Percentiles rank a stretch among this genome's conserved stretches.
These are phyloP conservation scores for Colletotrichum tabaci DNA, from an alignment of 2,329 filamentous ascomycete species.

Conservation along the genomic window DNA sequence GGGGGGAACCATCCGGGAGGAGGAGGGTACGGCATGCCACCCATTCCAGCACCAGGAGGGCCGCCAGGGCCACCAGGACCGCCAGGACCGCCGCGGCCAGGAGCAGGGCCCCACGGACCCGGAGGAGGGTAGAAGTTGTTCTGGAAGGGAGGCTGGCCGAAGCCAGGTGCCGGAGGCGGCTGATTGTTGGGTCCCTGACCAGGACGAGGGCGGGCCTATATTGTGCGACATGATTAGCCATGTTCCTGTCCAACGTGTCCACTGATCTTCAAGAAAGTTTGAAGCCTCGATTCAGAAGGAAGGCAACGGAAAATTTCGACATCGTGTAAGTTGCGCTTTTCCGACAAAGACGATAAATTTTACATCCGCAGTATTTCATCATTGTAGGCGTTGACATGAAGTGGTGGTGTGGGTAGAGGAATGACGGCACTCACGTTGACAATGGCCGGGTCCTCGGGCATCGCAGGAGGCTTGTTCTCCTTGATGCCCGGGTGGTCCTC, in stretches of 20 bases:
- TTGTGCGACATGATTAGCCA: constrained; percentile 47
- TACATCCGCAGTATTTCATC: constrained; percentile 99
- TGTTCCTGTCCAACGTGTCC: constrained; percentile 23
- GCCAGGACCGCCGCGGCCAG: constrained; percentile 47
- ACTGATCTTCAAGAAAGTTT: constrained; percentile 25
- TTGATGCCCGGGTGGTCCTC: constrained; percentile 84
- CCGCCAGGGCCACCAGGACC: constrained; percentile 56
- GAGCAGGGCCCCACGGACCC: constrained; percentile 68
- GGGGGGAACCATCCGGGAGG: constrained; percentile 85
- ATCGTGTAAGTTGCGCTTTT: constrained; percentile 90
- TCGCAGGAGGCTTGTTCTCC: constrained; percentile 80
- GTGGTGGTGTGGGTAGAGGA: constrained; percentile 31
- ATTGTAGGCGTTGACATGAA: constrained; percentile 58
- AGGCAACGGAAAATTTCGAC: constrained; percentile 99
- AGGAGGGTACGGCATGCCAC: constrained; percentile 83
- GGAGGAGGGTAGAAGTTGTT: constrained; percentile 68
- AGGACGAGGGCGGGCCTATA: constrained; percentile 58
- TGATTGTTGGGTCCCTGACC: constrained; percentile 52
- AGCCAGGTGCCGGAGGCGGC: constrained; percentile 55
- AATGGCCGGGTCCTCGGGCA: constrained; percentile 96
- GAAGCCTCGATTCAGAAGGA: constrained; percentile 86
- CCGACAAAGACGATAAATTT: constrained; percentile 78
- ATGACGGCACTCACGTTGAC: constrained; percentile 85
- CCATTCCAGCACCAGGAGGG: constrained; percentile 64
- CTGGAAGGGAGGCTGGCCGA: constrained; percentile 61